Conservation (phyloP, 257 asterid genomes). For the Solanum dulcamara region DNA sequence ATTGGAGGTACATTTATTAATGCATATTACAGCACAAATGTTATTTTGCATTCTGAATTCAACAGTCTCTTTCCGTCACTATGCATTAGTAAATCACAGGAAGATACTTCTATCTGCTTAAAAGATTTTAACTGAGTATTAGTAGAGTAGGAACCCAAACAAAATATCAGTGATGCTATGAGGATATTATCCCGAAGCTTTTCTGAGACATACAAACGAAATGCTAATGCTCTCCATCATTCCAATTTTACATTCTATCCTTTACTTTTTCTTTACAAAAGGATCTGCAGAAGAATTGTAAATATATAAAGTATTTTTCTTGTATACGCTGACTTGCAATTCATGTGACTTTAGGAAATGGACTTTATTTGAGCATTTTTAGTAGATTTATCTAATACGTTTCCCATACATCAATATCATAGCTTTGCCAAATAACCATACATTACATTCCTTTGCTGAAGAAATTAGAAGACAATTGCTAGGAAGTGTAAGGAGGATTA, state of each 20-base stretch:
- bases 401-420: neutral
- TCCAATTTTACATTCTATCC: neutral
- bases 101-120: neutral
- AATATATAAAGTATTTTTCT: neutral
- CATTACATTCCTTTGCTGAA: neutral
- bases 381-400: neutral
- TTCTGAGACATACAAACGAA: neutral
- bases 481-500: neutral
- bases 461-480: neutral
- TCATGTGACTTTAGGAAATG: neutral
- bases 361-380: neutral
- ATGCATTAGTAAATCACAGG: neutral
- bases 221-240: neutral
- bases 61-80: neutral
- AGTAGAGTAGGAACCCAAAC: neutral
- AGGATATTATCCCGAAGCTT: neutral
- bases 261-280: neutral
- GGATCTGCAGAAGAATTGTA: neutral
- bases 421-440: neutral
- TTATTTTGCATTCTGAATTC: neutral
- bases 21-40: neutral
- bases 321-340: neutral
- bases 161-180: neutral
- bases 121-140: neutral
- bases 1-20: constrained; percentile 23